Conservation (phyloP, 768 basidiomycete genomes). For the Lanmaoa pseudosensibilis region DNA sequence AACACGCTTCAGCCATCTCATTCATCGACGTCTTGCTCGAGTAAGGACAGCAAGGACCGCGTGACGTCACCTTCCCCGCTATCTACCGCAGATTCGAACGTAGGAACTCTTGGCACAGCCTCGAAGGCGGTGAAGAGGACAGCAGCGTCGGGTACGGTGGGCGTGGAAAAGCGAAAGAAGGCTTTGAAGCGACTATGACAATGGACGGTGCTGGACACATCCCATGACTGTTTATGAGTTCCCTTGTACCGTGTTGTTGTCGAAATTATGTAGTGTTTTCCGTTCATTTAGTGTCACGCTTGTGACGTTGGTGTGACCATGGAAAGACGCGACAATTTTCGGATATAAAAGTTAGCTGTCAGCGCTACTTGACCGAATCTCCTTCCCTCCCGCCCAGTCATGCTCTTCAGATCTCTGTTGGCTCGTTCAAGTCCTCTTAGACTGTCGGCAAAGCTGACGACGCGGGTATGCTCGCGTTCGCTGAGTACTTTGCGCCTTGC, state of each 20-base stretch:
- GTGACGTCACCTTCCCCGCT: constrained; percentile 68
- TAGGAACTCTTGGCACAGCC: constrained; percentile 40
- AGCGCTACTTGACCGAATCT: not conserved
- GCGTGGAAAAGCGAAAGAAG: constrained; percentile 85
- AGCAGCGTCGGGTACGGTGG: constrained; percentile 54
- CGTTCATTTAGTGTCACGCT: constrained; percentile 1
- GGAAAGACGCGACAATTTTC: constrained; percentile 16
- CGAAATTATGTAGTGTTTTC: constrained; percentile 3
- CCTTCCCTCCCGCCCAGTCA: constrained; percentile 1
- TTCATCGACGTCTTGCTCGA: constrained; percentile 32
- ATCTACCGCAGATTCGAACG: constrained; percentile 70
- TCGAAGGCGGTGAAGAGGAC: constrained; percentile 68
- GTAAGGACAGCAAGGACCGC: constrained; percentile 52
- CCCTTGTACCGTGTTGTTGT: constrained; percentile 5
- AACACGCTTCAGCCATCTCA: constrained; percentile 44
- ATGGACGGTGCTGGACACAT: constrained; percentile 3
- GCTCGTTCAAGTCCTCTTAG: constrained; percentile 11
- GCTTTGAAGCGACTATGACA: constrained; percentile 73
- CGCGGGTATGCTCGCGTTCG: constrained; percentile 16
- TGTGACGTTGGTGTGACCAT: constrained; percentile 25
- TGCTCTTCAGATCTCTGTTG: constrained; percentile 27
- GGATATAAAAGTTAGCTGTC: not conserved
- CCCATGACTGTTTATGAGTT: not conserved
- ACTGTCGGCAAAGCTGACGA: constrained; percentile 8
- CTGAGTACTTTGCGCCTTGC: constrained; percentile 9